Evolutionary conservation across 768 basidiomycete genomes (phyloP), one percentile per base, ranked within the genome.

Genomic region (Gloeopeniophorella convolvens): DNA sequence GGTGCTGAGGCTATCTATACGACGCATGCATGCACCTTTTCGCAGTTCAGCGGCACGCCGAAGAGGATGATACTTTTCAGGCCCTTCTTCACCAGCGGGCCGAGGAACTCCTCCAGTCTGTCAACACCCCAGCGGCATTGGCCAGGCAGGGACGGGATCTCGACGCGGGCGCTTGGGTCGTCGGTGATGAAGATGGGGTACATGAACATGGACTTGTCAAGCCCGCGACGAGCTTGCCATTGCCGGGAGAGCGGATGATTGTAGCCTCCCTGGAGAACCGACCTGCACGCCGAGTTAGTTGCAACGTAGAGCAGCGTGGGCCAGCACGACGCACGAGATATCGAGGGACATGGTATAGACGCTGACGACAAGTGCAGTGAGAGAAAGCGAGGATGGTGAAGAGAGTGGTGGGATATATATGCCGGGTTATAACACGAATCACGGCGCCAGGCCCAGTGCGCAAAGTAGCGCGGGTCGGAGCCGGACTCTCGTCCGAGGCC

Each of bases 121-220:
- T 97, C 89, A n/a, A 99, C 70, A 9, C 96, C 96, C 96, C 96
- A 98, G 40, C 93, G 71, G 45, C 84, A 78, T 65, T 97, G 94
- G 5, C 85, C 89, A 5, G 93, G 94, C 8, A 97, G 72, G 18
- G 80, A 74, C 0, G 77, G 62, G 57, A 98, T 93, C 52, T 79
- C 75, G 42, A 84, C 82, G 64, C 80, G 78, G 6, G 91, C 89
- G 51, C 92, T 77, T 2, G 91, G 84, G 51, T 97, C 91, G 67
- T 98, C 95, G 15, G 93, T 92, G 60, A 98, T 87, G 66, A 99
- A 97, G 62, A 99, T 93, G 6, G 96, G 96, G 67, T 98, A 99
- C 89, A 97, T 97, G 68, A 99, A 77, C 93, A 97, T 96, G 57
- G 80, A 78, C 65, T 91, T 94, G 21, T 84, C 83, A 62, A 94